phyloP scores from a whole-genome alignment of 176 grass and related monocot genomes.

The Coix lacrymajobi region DNA sequence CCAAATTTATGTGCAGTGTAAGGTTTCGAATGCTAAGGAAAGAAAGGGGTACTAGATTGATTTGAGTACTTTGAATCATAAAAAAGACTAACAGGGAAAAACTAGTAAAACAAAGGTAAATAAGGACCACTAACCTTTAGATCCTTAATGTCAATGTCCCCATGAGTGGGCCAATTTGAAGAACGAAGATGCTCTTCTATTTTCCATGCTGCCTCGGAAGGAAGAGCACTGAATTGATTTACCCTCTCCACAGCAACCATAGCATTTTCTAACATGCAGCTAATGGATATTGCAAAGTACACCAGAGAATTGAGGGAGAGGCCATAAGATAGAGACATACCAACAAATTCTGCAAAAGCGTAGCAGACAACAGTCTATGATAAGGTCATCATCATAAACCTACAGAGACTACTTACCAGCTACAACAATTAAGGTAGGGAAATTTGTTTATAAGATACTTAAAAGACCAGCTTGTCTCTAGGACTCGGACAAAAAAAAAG shows the following conservation, averaged over 20 bases:
- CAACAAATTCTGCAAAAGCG: slow-evolving; percentile 75
- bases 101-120: not conserved
- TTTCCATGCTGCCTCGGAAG: slow-evolving; percentile 68
- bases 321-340: slow-evolving; percentile 89
- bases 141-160: slow-evolving; percentile 63
- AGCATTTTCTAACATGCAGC: slow-evolving; percentile 88
- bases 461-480: not conserved
- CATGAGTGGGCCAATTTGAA: slow-evolving; percentile 60
- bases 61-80: not conserved
- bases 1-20: not conserved
- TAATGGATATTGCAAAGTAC: slow-evolving; percentile 74
- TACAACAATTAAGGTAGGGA: not conserved
- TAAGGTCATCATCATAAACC: slow-evolving; percentile 2
- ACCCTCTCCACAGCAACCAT: slow-evolving; percentile 97
- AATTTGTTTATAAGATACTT: not conserved
- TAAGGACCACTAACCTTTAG: slow-evolving; percentile 51
- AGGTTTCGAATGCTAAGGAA: not conserved
- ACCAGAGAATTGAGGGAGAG: slow-evolving; percentile 78
- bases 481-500: not conserved
- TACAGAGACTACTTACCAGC: slow-evolving; percentile 2
- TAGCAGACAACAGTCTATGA: not conserved
- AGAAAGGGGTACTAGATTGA: not conserved
- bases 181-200: slow-evolving; percentile 51
- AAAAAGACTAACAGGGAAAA: not conserved
- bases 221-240: slow-evolving; percentile 87